Evolutionary conservation across 179 eudicot species (phyloP).

Genomic region (Silene vulgaris): DNA sequence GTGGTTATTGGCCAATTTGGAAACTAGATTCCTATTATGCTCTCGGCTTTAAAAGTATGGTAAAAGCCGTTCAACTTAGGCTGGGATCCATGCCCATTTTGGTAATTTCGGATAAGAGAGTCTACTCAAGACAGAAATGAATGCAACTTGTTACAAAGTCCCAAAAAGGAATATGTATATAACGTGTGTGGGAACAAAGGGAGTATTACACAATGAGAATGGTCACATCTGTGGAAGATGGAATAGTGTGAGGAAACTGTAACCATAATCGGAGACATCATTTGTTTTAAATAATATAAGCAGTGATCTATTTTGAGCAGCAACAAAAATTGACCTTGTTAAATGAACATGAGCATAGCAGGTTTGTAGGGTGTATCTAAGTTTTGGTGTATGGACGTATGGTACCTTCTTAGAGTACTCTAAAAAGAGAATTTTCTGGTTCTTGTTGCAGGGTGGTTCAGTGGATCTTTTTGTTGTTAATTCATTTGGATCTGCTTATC

Average conservation of each 20-base stretch:
- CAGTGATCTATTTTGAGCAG: background rate
- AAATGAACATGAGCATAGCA: background rate
- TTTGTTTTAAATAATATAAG: background rate
- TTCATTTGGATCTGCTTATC: slow-evolving; percentile 95
- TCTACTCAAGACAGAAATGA: background rate
- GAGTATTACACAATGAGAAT: background rate
- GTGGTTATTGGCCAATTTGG: background rate
- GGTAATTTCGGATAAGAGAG: background rate
- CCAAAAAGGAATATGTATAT: background rate
- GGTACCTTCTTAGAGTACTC: slow-evolving; percentile 4
- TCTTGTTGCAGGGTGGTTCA: slow-evolving; percentile 57
- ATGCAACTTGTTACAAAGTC: background rate
- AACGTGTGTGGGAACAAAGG: background rate
- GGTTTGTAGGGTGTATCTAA: background rate
- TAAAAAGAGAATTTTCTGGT: slow-evolving; percentile 22
- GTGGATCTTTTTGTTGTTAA: slow-evolving; percentile 92
- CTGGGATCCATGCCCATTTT: background rate
- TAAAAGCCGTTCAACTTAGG: background rate
- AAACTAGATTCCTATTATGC: background rate
- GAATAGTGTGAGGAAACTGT: background rate
- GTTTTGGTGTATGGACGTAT: slow-evolving; percentile 7
- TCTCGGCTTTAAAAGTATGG: too few relatives aligned
- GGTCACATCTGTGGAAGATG: background rate
- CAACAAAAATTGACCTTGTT: background rate
- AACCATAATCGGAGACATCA: background rate